A percentile compares a stretch with the other conserved stretches of the same genome.
These are phyloP conservation scores for Hypericum androsaemum DNA, from an alignment of 345 rosid species.

Conservation along the genomic window DNA sequence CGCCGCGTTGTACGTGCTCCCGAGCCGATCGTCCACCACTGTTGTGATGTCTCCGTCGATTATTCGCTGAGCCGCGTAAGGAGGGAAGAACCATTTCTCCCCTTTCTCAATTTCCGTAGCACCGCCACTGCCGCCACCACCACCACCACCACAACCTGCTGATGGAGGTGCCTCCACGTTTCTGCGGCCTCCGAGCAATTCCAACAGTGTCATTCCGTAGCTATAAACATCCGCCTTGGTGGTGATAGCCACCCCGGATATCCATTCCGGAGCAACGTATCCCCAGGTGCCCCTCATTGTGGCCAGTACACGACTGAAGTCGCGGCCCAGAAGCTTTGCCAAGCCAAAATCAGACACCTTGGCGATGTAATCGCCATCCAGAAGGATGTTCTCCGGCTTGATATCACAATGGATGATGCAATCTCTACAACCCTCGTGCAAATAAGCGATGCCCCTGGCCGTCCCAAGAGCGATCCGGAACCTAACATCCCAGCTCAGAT, in stretches of 20 bases:
- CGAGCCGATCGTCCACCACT: conserved; percentile 16
- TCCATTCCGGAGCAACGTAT: conserved; percentile 26
- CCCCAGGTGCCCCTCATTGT: conserved; percentile 28
- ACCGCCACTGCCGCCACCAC: conserved; percentile 17
- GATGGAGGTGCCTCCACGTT: conserved; percentile 14
- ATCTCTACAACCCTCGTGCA: conserved; percentile 24
- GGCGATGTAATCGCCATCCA: conserved; percentile 16
- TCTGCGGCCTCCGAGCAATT: conserved; percentile 22
- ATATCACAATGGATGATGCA: conserved; percentile 28
- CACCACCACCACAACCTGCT: too few relatives aligned
- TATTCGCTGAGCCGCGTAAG: conserved; percentile 72
- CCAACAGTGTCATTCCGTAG: conserved; percentile 24
- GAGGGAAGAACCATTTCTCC: conserved; percentile 80
- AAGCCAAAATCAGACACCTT: conserved; percentile 24
- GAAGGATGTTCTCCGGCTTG: conserved; percentile 25
- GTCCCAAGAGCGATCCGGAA: conserved; percentile 18
- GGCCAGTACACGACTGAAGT: conserved; percentile 17
- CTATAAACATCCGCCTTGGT: conserved; percentile 26
- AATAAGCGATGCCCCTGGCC: conserved; percentile 23
- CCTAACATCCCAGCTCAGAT: conserved; percentile 20
- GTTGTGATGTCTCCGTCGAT: conserved; percentile 29
- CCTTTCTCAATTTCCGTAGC: conserved; percentile 19
- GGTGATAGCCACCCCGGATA: conserved; percentile 26
- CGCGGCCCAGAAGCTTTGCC: conserved; percentile 21
- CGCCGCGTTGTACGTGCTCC: conserved; percentile 7